Base-by-base conservation (phyloP, 179 eudicot genomes). In the Amaranthus tricolor region DNA sequence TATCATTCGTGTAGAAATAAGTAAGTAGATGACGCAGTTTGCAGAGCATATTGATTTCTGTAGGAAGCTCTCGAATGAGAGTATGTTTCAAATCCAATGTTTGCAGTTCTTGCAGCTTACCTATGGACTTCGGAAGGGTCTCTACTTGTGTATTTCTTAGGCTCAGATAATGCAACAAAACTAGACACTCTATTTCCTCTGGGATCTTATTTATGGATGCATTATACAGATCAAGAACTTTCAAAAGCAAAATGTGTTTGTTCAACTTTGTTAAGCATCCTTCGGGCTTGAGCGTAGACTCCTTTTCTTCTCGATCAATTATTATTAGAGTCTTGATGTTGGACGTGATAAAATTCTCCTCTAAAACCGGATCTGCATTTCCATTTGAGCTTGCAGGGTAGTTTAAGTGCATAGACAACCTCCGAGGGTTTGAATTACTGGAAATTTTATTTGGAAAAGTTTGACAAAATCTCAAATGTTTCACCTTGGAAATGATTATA, bases 51-150 rank as follows among this genome's bases (percentile, higher is more conserved):
- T 44, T 66, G 66, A 82, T 55, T 53, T 82, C 79, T 5, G 2
- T 3, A 0, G 85, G 85, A 40, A 82, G 82, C 21, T 78, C 68
- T 0, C 40, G 5, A 10, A 78, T 71, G 5, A 12, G 47, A 6
- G 79, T 74, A 5, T 54, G 62, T 16, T 78, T 82, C 63, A 82
- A 49, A 75, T 82, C 82, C 63, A 82, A 50, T 20, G 82, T 84
- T 54, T 68, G 82, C 17, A 81, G 80, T 62, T 75, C 56, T 40
- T 72, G 66, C 13, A 81, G 75, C 59, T 78, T 81, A 12, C 84
- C 84, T 13, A 81, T 76, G 3, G 76, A 75, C 24, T 47, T 62
- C 0, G 86, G 86, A 21, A 81, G 72, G 8, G 3, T 19, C 19
- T 17, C 20, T 31, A 84, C 78, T 8, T 31, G 62, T 7, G 85